Conservation (phyloP, 2,329 filamentous ascomycete genomes). For the Aspergillus proliferans region DNA sequence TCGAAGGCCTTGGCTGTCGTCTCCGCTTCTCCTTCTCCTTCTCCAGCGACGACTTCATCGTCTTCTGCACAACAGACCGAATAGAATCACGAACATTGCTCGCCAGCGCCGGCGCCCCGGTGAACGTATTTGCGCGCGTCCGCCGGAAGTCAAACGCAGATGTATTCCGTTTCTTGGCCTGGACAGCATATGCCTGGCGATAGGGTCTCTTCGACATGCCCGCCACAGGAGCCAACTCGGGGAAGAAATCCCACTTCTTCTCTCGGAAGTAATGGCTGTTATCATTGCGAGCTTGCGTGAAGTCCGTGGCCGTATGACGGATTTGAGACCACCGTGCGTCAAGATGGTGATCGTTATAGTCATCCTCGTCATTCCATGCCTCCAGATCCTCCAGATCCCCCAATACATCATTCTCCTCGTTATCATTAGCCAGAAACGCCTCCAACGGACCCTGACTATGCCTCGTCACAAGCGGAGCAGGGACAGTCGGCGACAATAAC, state of each 20-base stretch:
- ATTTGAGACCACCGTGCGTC: constrained; percentile 2
- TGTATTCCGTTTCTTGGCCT: background rate
- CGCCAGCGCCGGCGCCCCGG: background rate
- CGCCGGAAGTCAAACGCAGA: constrained; percentile 14
- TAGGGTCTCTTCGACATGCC: constrained; percentile 8
- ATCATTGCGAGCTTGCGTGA: constrained; percentile 11
- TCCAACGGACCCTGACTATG: background rate
- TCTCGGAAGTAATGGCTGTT: constrained; percentile 34
- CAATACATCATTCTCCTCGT: background rate
- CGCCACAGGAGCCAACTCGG: constrained; percentile 29
- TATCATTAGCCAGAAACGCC: background rate
- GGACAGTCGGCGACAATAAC: background rate
- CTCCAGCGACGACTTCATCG: constrained; percentile 14
- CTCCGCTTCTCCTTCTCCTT: constrained; percentile 9
- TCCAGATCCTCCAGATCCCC: background rate
- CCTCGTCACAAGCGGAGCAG: background rate
- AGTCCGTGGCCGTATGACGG: background rate
- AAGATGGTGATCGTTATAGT: constrained; percentile 1
- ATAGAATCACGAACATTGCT: constrained; percentile 23
- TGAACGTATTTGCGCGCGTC: constrained; percentile 16
- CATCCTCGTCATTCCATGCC: background rate
- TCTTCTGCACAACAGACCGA: constrained; percentile 29
- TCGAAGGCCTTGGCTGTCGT: constrained; percentile 8
- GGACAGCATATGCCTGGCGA: background rate
- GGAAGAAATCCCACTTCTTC: constrained; percentile 39